Evolutionary conservation across 177 flowering plant species (phyloP).

Genomic region (Vitis hybrid): DNA sequence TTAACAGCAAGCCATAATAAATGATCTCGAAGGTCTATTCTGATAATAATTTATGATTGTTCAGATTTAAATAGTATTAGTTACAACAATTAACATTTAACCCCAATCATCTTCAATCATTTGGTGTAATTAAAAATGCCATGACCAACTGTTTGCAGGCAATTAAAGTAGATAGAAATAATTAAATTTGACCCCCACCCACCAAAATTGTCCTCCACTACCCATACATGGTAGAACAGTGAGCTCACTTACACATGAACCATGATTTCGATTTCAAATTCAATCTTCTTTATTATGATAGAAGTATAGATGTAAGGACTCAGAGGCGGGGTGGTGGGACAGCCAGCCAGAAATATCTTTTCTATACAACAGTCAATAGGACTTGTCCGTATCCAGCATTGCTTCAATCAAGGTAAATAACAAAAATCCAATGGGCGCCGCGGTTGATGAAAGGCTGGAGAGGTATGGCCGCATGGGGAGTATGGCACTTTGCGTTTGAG

Average conservation of each 20-base stretch:
- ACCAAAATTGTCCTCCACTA: conserved; percentile 9
- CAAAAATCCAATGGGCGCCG: background rate
- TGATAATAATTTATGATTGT: no score
- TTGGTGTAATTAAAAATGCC: conserved; percentile 10
- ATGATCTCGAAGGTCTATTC: no score
- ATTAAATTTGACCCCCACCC: conserved; percentile 1
- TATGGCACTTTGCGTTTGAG: background rate
- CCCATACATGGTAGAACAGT: background rate
- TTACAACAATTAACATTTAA: background rate
- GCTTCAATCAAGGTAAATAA: no score
- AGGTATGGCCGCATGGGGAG: background rate
- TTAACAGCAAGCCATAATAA: no score
- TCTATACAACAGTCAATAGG: no score
- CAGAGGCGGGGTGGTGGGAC: background rate
- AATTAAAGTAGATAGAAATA: no score
- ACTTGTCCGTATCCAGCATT: no score
- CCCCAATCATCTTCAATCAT: conserved; percentile 22
- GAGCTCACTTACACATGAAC: background rate
- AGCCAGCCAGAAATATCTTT: background rate
- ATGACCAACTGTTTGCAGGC: no score
- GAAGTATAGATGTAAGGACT: background rate
- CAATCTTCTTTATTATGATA: background rate
- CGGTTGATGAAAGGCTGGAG: background rate
- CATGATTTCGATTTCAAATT: background rate
- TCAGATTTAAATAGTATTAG: no score